Evolutionary conservation across 306 rosid species (phyloP).

Genomic region (Chamaecrista fasciculata): DNA sequence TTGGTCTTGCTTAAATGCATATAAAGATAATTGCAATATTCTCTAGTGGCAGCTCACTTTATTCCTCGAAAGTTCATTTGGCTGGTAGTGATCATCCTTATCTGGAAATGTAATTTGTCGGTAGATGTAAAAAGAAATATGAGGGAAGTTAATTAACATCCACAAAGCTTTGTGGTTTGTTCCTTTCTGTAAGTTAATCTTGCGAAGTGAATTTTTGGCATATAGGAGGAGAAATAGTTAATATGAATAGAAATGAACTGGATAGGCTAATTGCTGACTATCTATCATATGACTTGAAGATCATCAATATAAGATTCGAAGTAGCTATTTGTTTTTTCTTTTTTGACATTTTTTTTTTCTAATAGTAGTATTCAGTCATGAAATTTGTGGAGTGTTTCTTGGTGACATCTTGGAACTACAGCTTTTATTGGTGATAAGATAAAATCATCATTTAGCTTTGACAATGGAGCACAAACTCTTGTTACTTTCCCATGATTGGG

Average conservation of each 20-base stretch:
- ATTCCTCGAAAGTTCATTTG: not conserved
- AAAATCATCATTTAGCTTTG: not conserved
- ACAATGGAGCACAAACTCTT: not conserved
- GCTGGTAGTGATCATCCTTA: not conserved
- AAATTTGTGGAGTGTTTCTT: not conserved
- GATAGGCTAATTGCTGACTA: not conserved
- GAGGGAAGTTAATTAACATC: not conserved
- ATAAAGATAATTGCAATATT: not conserved
- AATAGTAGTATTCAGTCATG: not conserved
- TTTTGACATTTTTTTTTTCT: no score
- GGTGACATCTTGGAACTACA: not conserved
- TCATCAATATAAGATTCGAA: not conserved
- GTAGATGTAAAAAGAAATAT: not conserved
- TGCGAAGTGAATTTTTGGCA: not conserved
- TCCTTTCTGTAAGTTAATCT: not conserved
- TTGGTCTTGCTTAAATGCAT: slow-evolving; percentile 20
- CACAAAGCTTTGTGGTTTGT: not conserved
- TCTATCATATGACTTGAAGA: not conserved
- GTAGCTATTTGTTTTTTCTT: not conserved
- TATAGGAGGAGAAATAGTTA: not conserved
- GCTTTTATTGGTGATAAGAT: not conserved
- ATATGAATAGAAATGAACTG: not conserved
- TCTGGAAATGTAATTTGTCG: not conserved
- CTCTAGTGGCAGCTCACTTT: slow-evolving; percentile 1
- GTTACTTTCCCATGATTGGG: not conserved